Evolutionary conservation across 768 basidiomycete genomes (phyloP).

Genomic region (Sistotremastrum niveocremeum): DNA sequence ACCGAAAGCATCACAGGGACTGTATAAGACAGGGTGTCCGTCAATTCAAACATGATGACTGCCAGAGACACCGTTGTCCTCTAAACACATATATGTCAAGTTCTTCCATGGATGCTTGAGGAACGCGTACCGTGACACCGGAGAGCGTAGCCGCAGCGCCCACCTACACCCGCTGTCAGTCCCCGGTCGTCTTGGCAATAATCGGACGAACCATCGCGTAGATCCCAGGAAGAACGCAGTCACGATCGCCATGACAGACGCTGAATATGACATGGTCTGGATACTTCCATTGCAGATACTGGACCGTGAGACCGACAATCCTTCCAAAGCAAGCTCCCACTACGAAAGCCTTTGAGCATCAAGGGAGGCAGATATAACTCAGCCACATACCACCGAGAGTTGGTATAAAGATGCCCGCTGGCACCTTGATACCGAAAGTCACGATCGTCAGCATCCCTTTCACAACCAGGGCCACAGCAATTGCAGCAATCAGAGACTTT

Average conservation of each 20-base stretch:
- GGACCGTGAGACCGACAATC: conserved; percentile 68
- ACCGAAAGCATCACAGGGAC: conserved; percentile 76
- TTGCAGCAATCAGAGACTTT: conserved; percentile 46
- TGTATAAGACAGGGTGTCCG: conserved; percentile 83
- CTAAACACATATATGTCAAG: conserved; percentile 19
- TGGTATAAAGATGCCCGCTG: conserved; percentile 95
- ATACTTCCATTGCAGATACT: conserved; percentile 54
- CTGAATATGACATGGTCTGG: conserved; percentile 51
- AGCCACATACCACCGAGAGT: conserved; percentile 43
- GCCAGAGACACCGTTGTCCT: conserved; percentile 86
- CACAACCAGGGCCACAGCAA: conserved; percentile 67
- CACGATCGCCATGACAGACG: conserved; percentile 45
- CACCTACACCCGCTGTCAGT: conserved; percentile 12
- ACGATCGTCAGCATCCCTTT: conserved; percentile 72
- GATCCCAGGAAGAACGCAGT: conserved; percentile 79
- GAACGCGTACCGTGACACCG: conserved; percentile 71
- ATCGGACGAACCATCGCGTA: conserved; percentile 66
- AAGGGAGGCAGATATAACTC: too few relatives aligned
- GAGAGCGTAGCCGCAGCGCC: conserved; percentile 90
- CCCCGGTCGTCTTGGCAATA: conserved; percentile 1
- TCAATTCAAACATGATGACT: conserved; percentile 94
- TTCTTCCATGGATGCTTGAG: neutral
- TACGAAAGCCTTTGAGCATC: too few relatives aligned
- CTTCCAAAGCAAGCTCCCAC: conserved; percentile 92
- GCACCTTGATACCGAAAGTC: conserved; percentile 86